Evolutionary conservation across 352 stramenopile genomes (phyloP), one percentile per base, ranked within the genome.

Genomic region (Globisporangium nodosum): DNA sequence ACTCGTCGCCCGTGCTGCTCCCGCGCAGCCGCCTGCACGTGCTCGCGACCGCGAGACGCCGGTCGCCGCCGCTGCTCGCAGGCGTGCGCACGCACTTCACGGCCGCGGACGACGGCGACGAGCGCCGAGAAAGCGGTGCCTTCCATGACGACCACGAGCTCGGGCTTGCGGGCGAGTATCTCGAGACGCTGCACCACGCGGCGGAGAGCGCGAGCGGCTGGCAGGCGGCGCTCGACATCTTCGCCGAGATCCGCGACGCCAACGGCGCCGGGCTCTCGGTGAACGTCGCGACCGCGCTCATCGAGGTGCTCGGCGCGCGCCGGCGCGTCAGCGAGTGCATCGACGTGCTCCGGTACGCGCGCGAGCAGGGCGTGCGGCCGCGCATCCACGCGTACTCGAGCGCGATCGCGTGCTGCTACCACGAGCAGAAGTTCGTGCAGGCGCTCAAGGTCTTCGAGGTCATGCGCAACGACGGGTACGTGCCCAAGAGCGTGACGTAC

Each of bases 361-460:
- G 85, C 24, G 69, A 85, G 20, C 69, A 90, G 47, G 78, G 81
- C 48, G 55, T 88, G n/a, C 82, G 84, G 3, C 82, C 85, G 18
- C 82, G 81, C 42, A 94, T 94, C 58, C 78, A 89, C 59, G 70
- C 82, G 39, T 94, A 94, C 73, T 94, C 85, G 46, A 78, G 68
- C 55, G 76, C 81, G 45, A 89, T 94, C 60, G 69, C 77, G 58
- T 87, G 75, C 37, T 92, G 85, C 66, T 94, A 94, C 70, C 76
- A 85, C 54, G 72, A 88, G 35, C 50, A 79, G 49, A 62, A 86
- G 60, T 94, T 70, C 64, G 60, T 70, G 15, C 70, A 88, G 40
- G 85, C 85, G n/a, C 64, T 94, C 56, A 76, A 82, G 16, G 77
- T 94, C 56, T 94, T 94, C 52, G 85, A 94, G 56, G 84, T 94